Conservation (phyloP, 345 rosid species). For the Eucalyptus regnans region DNA sequence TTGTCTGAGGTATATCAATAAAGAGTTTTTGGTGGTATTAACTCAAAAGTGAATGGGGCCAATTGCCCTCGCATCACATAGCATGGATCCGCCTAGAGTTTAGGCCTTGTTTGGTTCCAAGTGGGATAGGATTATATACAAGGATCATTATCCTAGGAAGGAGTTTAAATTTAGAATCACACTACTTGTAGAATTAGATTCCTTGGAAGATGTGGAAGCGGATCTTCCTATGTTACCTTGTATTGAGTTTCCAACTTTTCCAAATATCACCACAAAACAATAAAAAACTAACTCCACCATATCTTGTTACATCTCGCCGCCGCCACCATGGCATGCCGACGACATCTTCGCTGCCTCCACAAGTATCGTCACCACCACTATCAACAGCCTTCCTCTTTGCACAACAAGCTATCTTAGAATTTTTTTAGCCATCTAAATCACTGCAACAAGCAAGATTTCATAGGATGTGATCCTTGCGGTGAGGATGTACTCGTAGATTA, state of each 20-base stretch:
- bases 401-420: not conserved
- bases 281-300: not conserved
- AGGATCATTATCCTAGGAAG: not conserved
- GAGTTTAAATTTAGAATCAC: not conserved
- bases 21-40: too few species aligned
- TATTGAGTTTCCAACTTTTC: not conserved
- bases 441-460: not conserved
- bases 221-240: not conserved
- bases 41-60: not conserved
- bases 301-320: not conserved
- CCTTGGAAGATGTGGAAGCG: not conserved
- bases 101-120: not conserved
- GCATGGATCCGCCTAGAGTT: not conserved
- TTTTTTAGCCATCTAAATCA: not conserved
- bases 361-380: not conserved
- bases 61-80: not conserved
- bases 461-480: not conserved
- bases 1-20: accelerated
- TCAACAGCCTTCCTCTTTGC: not conserved
- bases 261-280: not conserved
- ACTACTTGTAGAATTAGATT: not conserved
- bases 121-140: not conserved
- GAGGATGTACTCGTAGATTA: not conserved
- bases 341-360: not conserved
- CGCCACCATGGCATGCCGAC: not conserved